These are phyloP conservation scores for Rhynchospora tenuis DNA, from an alignment of 176 grass and related monocot species.

Conservation along the genomic window DNA sequence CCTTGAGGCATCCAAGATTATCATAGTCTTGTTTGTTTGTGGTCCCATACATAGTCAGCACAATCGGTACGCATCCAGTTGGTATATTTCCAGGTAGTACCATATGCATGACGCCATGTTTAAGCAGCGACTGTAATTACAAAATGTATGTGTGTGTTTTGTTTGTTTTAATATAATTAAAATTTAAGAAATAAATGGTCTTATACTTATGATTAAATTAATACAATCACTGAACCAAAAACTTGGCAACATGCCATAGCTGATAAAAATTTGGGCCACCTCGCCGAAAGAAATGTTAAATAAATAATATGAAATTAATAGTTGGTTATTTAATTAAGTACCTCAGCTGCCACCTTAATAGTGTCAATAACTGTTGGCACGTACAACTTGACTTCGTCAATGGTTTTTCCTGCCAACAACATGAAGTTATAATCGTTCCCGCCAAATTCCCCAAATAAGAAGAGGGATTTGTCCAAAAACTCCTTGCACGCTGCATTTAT, in stretches of 20 bases:
- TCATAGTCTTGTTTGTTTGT: slow-evolving; percentile 29
- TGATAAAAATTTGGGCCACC: neutral
- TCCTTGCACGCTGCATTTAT: slow-evolving; percentile 41
- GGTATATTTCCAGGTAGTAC: slow-evolving; percentile 41
- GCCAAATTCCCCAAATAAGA: slow-evolving; percentile 85
- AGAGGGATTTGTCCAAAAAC: slow-evolving; percentile 50
- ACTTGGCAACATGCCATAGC: neutral
- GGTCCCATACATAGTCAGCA: slow-evolving; percentile 33
- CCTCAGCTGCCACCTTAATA: slow-evolving; percentile 40
- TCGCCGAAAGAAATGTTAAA: neutral
- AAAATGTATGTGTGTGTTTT: neutral
- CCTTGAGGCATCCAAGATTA: slow-evolving; percentile 35
- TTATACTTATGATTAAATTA: neutral
- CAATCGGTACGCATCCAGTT: slow-evolving; percentile 32
- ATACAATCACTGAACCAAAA: neutral
- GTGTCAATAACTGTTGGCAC: slow-evolving; percentile 48
- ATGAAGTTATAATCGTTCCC: slow-evolving; percentile 84
- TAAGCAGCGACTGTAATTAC: slow-evolving; percentile 37
- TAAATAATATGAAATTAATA: neutral
- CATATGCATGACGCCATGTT: slow-evolving; percentile 30
- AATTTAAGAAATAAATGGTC: too few species aligned
- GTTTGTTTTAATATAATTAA: too few species aligned
- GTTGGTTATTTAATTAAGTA: neutral
- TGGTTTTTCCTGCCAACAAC: slow-evolving; percentile 46
- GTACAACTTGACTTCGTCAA: slow-evolving; percentile 43